Conservation (phyloP, 352 stramenopile species). For the Pythium brachiatum region DNA sequence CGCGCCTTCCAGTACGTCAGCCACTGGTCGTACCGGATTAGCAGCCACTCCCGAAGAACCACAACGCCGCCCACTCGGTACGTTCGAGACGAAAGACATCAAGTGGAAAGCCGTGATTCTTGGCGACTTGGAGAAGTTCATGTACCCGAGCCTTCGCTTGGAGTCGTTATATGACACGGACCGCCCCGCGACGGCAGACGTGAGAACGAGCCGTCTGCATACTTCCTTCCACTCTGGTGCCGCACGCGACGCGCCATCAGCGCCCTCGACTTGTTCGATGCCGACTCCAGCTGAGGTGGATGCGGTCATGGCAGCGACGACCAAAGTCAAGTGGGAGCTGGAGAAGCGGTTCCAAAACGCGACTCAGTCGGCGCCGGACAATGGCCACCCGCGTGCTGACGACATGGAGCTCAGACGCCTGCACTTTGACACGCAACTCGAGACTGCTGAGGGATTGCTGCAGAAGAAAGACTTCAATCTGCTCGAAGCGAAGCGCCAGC, state of each 20-base stretch:
- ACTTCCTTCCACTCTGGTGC: neutral
- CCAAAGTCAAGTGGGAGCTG: constrained; percentile 53
- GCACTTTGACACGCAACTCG: constrained; percentile 57
- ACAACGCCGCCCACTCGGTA: constrained; percentile 26
- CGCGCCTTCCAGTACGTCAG: neutral
- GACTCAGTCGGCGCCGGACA: constrained; percentile 22
- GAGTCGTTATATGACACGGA: constrained; percentile 40
- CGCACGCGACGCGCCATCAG: neutral
- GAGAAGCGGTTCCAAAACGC: constrained; percentile 38
- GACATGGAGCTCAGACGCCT: constrained; percentile 30
- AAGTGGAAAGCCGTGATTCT: constrained; percentile 62
- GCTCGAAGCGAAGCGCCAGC: constrained; percentile 23
- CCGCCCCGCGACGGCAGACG: neutral
- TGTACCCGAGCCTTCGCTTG: constrained; percentile 67
- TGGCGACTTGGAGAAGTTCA: constrained; percentile 66
- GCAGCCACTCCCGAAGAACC: neutral
- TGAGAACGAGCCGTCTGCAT: neutral
- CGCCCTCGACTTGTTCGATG: constrained; percentile 4
- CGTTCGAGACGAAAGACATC: constrained; percentile 54
- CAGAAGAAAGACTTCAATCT: constrained; percentile 37
- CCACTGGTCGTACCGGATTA: neutral
- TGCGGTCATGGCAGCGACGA: constrained; percentile 30
- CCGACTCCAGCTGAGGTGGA: constrained; percentile 39
- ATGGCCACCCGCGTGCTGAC: constrained; percentile 27
- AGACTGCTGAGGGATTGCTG: constrained; percentile 53